phyloP scores from a whole-genome alignment of 345 rosid species.

The Eucalyptus cloeziana region DNA sequence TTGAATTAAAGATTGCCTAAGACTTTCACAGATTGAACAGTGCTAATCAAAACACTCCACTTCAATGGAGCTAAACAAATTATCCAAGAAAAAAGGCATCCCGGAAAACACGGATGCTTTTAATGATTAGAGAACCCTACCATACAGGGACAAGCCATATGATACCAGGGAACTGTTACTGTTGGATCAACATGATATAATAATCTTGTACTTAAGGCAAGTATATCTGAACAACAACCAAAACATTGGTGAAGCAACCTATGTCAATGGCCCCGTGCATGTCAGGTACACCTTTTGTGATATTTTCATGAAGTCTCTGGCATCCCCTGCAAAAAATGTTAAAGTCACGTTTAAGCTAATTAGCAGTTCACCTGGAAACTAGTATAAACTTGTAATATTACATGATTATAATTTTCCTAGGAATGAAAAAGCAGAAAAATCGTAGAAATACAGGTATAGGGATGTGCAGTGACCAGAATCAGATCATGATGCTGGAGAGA shows the following conservation, averaged over 20 bases:
- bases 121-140: not conserved
- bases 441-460: not conserved
- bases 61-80: not conserved
- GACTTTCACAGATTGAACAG: not conserved
- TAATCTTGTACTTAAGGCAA: not conserved
- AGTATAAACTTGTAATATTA: too few relatives aligned
- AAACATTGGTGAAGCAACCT: not conserved
- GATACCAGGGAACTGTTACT: not conserved
- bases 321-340: slow-evolving; percentile 51
- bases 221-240: not conserved
- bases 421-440: not conserved
- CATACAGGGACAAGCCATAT: not conserved
- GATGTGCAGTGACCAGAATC: not conserved
- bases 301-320: slow-evolving; percentile 70
- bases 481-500: not conserved
- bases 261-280: slow-evolving; percentile 87
- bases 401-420: too few relatives aligned
- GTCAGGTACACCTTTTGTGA: slow-evolving; percentile 77
- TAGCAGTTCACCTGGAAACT: too few relatives aligned
- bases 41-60: not conserved
- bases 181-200: not conserved
- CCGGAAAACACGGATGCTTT: not conserved
- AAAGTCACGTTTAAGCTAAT: too few relatives aligned
- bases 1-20: not conserved
- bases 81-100: not conserved